Evolutionary conservation across 495 filamentous ascomycete species (phyloP).

Genomic region (Neurospora sp.): DNA sequence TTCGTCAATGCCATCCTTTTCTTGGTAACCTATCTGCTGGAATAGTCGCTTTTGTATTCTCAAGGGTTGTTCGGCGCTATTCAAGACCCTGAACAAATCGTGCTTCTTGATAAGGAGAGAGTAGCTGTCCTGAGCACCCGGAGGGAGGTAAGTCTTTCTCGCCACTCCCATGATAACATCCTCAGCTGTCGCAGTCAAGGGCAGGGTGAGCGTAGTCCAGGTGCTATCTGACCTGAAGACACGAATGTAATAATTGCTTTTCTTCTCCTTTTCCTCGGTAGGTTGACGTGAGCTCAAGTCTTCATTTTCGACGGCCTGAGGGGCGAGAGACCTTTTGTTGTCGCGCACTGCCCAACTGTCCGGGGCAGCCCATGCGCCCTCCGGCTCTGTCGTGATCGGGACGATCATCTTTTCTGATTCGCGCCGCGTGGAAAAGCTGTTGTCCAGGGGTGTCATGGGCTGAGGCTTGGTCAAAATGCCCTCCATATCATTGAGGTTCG

Average conservation of each 20-base stretch:
- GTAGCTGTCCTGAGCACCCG: slow-evolving; percentile 74
- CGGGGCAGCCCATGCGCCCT: slow-evolving; percentile 69
- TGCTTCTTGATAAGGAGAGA: slow-evolving; percentile 92
- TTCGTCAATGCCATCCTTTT: slow-evolving; percentile 79
- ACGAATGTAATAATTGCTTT: slow-evolving; percentile 76
- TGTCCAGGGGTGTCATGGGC: slow-evolving; percentile 51
- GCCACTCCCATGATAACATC: slow-evolving; percentile 78
- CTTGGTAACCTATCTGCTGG: slow-evolving; percentile 86
- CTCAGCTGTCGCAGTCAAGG: slow-evolving; percentile 68
- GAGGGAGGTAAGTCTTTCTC: slow-evolving; percentile 83
- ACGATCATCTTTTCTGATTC: slow-evolving; percentile 33
- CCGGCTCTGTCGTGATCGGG: slow-evolving; percentile 21
- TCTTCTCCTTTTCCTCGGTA: slow-evolving; percentile 44
- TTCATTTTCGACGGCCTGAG: slow-evolving; percentile 51
- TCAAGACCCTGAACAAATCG: slow-evolving; percentile 73
- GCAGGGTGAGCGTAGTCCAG: slow-evolving; percentile 79
- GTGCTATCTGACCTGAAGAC: slow-evolving; percentile 89
- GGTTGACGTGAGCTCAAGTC: slow-evolving; percentile 42
- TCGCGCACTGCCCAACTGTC: slow-evolving; percentile 87
- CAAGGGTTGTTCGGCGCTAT: slow-evolving; percentile 69
- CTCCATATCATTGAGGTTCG: slow-evolving; percentile 71
- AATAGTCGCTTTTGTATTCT: slow-evolving; percentile 87
- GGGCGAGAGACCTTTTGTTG: slow-evolving; percentile 31
- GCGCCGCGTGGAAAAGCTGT: slow-evolving; percentile 42
- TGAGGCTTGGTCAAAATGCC: slow-evolving; percentile 65